A percentile compares a stretch with the other conserved stretches of the same genome.
Evolutionary conservation across 2,329 filamentous ascomycete genomes (phyloP).

Genomic region (Chaetomium olivaceum): DNA sequence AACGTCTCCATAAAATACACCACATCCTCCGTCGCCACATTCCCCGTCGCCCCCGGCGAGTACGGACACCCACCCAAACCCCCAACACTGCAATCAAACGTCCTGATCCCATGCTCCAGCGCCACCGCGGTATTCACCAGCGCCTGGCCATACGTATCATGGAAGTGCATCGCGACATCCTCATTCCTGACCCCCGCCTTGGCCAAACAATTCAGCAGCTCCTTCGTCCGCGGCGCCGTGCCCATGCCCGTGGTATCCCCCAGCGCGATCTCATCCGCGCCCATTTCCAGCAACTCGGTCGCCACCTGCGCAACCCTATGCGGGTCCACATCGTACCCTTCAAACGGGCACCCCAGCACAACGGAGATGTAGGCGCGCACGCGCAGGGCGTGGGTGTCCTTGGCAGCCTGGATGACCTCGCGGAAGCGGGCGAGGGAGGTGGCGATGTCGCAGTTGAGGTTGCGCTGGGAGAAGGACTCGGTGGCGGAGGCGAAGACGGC

Average conservation of each 20-base stretch:
- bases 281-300: slow-evolving; percentile 73
- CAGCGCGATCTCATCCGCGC: slow-evolving; percentile 85
- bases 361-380: slow-evolving; percentile 81
- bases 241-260: slow-evolving; percentile 92
- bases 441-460: slow-evolving; percentile 78
- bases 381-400: slow-evolving; percentile 60
- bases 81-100: slow-evolving; percentile 77
- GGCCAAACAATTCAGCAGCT: slow-evolving; percentile 63
- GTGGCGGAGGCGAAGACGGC: slow-evolving; percentile 82
- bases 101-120: slow-evolving; percentile 73
- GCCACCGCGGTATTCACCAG: slow-evolving; percentile 79
- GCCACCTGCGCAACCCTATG: slow-evolving; percentile 66
- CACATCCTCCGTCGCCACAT: slow-evolving; percentile 82
- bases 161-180: slow-evolving; percentile 80
- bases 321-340: slow-evolving; percentile 64
- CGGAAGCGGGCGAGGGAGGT: slow-evolving; percentile 71
- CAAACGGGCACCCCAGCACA: slow-evolving; percentile 77
- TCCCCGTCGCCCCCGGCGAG: slow-evolving; percentile 81
- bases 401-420: slow-evolving; percentile 68
- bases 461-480: slow-evolving; percentile 76
- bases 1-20: slow-evolving; percentile 75
- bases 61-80: slow-evolving; percentile 85
- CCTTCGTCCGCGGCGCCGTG: slow-evolving; percentile 68
- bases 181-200: slow-evolving; percentile 68
- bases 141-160: slow-evolving; percentile 85